Conservation (phyloP, 140 eudicot genomes). For the Stevia rebaudiana region DNA sequence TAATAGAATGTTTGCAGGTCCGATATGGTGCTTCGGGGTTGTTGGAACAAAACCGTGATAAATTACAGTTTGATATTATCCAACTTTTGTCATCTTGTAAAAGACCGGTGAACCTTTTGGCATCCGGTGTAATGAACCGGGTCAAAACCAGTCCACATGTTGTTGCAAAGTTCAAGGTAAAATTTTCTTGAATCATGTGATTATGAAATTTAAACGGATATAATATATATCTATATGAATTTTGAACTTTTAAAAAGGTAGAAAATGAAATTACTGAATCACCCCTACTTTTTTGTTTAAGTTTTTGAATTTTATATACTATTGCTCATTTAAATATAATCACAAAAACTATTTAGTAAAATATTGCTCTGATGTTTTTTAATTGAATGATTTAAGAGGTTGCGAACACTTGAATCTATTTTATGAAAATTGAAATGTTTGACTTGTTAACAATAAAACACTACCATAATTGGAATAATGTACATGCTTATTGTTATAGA, state of each 20-base stretch:
- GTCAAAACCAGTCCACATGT: constrained; percentile 38
- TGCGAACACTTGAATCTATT: not conserved
- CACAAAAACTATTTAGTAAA: not conserved
- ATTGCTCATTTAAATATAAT: not conserved
- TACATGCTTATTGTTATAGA: not conserved
- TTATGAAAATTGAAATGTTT: not conserved
- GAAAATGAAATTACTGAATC: not conserved
- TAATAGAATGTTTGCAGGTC: constrained; percentile 35
- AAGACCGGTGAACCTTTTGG: constrained; percentile 33
- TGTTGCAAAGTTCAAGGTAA: constrained; percentile 75
- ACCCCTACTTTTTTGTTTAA: not conserved
- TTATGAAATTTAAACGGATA: not conserved
- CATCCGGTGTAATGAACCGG: constrained; percentile 25
- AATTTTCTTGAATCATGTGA: not conserved
- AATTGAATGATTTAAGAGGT: not conserved
- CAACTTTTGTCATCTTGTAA: constrained; percentile 17
- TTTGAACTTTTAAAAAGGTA: not conserved
- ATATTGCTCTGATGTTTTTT: not conserved
- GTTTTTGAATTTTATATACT: not conserved
- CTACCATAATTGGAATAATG: not conserved
- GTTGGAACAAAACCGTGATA: constrained; percentile 61
- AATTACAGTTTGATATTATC: constrained; percentile 6
- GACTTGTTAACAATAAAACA: not conserved
- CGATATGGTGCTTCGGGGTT: constrained; percentile 62
- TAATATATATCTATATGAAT: no score